Evolutionary conservation across 495 filamentous ascomycete genomes (phyloP), one percentile per base, ranked within the genome.

Genomic region (Penicillium ucsense): DNA sequence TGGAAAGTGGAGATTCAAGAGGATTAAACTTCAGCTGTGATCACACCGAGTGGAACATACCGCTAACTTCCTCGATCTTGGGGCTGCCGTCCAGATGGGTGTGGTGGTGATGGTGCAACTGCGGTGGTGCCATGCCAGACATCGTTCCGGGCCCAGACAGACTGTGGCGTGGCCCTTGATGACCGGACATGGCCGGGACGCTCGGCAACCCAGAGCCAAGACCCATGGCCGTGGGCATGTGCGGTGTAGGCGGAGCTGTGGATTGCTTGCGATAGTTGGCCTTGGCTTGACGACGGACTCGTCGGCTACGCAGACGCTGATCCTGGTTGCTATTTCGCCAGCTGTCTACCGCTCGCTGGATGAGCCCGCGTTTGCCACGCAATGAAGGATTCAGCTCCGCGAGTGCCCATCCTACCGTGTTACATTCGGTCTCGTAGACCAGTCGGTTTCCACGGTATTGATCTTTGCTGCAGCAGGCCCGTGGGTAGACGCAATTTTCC

Each of bases 311-410:
- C 56, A 97, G 68, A 51, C 89, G 77, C 12, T 86, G 86, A 53
- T 98, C 92, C 67, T 95, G 89, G 66, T 97, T 97, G 75, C 94
- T 97, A 66, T 98, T 98, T 41, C 92, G 74, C 92, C 92, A 97
- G 65, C 91, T 96, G 67, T 98, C 92, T 32, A 98, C 92, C 12
- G 92, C 92, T 41, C 92, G 79, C 67, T 98, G 92, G 50, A 98
- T 98, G 51, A 98, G 74, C 6, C 92, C 92, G 42, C 92, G 80
- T 69, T 98, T 98, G 43, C 89, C 91, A 43, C 90, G 76, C 30
- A 98, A 76, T 38, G 84, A 84, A 2, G 89, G 84, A 63, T 98
- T 98, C 36, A 97, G 73, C 53, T 95, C 83, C 3, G 94, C 94
- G 50, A 98, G 67, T 27, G 90, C 92, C 92, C 92, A 98, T 11